Base-by-base conservation (phyloP, 1,139 yeast species). In the Candida dubliniensis region DNA sequence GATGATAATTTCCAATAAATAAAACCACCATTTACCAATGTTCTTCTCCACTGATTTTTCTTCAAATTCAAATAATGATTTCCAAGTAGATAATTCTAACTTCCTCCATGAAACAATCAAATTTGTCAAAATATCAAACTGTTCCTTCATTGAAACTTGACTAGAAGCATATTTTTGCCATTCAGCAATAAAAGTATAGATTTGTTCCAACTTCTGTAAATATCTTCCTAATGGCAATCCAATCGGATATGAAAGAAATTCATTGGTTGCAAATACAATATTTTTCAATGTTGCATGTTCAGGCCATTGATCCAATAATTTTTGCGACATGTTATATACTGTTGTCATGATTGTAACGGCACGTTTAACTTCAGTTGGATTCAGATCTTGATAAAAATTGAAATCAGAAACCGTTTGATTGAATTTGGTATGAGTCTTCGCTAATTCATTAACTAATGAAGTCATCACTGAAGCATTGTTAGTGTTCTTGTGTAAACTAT, bases 161-260 rank as follows among this genome's bases (percentile, higher is more conserved):
- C 81, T 74, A 33, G 91, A 83, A 0, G 99, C 96, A 64, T 87
- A 90, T 53, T 87, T 86, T 60, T 93, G 95, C 98, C 99, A 95
- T 61, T 93, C 98, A 23, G 85, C 77, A 50, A 91, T 73, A 56
- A 79, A 81, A 0, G 89, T 85, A 57, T 87, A 87, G 29, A 91
- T 79, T 59, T 88, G 96, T 62, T 95, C 99, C 37, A 90, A 68
- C 64, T 90, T 90, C 44, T 86, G 88, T 41, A 95, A 71, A 48
- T 84, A 76, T 53, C 86, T 78, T 8, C 93, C 93, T 40, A 93
- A 68, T 1, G 99, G 95, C 0, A 87, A 79, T 31, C 74, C 70
- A 4, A 82, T 71, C 0, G 96, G 79, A 55, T 73, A 84, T 4
- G 66, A 63, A 45, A 87, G 64, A 51, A 86, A 80, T 59, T 91